Evolutionary conservation across 192 early-diverging fungal species (phyloP), one percentile per base, ranked within the genome.

Genomic region (Physocladia obscura): DNA sequence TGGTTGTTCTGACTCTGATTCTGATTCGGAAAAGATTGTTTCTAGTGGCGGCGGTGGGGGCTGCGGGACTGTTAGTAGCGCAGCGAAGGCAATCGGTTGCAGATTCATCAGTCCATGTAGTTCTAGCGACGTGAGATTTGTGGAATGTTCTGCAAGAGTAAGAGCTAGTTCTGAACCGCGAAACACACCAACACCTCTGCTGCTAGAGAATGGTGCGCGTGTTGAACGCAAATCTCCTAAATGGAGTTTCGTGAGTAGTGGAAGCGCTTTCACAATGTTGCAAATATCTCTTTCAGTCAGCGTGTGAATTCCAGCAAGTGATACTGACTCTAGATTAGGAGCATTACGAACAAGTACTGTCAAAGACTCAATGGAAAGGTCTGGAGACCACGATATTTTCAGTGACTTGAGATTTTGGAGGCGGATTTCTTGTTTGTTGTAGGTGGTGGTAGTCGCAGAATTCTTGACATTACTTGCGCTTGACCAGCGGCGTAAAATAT

Each of bases 151-250:
- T 5, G 50, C 39, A n/a, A 68, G 22, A 27, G 26, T 31, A 24
- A 5, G n/a, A 3, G 65, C 65, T 19, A 68, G 34, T 24, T 39
- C 19, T 6, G 31, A n/a, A 22, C 65, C 65, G 29, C 40, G 17
- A 39, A 56, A 68, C 13, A 32, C 13, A 2, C 40, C 65, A 2
- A 68, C 31, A 6, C 54, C 65, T 54, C 65, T 34, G 13, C 51
- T 13, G 37, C 65, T 68, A 6, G 65, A 68, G 29, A 68, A 68
- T 56, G 65, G 29, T 4, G 65, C 65, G 26, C 65, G 38, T 5
- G 65, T 68, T 4, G 65, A 44, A 15, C 36, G 8, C 30, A 68
- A 34, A 31, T 68, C 52, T 8, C 65, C 65, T 36, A 68, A 22
- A 19, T 30, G 24, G 13, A 68, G 29, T 1, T 13, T 21, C 2